Conservation (phyloP, 257 asterid genomes). For the Solanum sejunctum region DNA sequence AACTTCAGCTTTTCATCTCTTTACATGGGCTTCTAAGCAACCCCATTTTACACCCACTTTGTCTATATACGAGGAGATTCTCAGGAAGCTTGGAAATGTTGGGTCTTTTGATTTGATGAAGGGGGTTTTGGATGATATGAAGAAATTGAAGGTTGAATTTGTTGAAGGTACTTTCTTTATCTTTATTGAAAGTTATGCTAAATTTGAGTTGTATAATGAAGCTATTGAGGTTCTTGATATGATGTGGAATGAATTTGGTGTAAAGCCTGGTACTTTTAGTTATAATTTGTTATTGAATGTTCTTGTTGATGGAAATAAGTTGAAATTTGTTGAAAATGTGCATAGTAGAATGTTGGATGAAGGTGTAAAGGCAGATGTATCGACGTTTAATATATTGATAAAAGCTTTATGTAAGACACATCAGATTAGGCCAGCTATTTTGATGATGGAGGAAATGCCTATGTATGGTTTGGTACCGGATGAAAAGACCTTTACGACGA, state of each 20-base stretch:
- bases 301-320: constrained; percentile 73
- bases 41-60: constrained; percentile 51
- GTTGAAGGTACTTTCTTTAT: constrained; percentile 52
- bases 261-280: constrained; percentile 46
- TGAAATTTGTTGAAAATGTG: constrained; percentile 60
- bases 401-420: constrained; percentile 87
- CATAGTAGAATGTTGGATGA: constrained; percentile 55
- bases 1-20: constrained; percentile 44
- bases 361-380: constrained; percentile 56
- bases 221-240: constrained; percentile 52
- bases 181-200: constrained; percentile 57
- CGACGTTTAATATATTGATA: constrained; percentile 74
- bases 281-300: constrained; percentile 65
- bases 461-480: constrained; percentile 54
- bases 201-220: constrained; percentile 50
- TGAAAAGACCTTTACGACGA: constrained; percentile 76
- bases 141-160: constrained; percentile 25
- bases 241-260: constrained; percentile 54
- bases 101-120: constrained; percentile 56
- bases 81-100: constrained; percentile 47
- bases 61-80: constrained; percentile 55
- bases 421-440: constrained; percentile 81
- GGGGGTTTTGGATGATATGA: constrained; percentile 48
- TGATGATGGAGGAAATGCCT: constrained; percentile 94
- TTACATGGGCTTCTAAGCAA: constrained; percentile 65